A percentile compares a stretch with the other conserved stretches of the same genome.
These are phyloP conservation scores for Pleurotus salmoneostramineus DNA, from an alignment of 768 basidiomycete species.

Conservation along the genomic window DNA sequence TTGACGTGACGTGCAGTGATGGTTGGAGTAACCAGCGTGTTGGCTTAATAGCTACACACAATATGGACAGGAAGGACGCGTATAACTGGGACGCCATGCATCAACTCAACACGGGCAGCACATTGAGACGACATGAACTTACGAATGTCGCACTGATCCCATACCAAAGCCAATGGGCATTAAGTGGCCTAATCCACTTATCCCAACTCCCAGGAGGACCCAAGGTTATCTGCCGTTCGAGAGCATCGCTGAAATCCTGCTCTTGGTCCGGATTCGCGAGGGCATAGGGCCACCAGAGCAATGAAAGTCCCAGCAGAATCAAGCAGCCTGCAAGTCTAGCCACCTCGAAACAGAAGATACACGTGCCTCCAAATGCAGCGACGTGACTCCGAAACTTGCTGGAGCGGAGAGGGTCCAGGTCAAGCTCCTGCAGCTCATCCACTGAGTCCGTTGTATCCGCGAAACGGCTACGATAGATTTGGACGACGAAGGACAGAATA, in stretches of 20 bases:
- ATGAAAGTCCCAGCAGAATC: conserved; percentile 16
- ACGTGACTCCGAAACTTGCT: conserved; percentile 6
- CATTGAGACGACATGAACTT: neutral
- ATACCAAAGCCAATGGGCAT: neutral
- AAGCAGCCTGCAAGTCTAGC: conserved; percentile 18
- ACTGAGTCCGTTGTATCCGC: no score
- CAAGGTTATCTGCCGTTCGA: no score
- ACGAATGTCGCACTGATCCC: neutral
- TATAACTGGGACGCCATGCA: conserved; percentile 29
- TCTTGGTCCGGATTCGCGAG: no score
- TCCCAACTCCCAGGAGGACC: no score
- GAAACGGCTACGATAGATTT: no score
- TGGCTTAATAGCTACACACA: conserved; percentile 28
- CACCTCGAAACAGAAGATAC: conserved; percentile 18
- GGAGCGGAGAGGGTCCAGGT: neutral
- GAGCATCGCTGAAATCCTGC: no score
- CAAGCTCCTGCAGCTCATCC: neutral
- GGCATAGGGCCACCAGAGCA: no score
- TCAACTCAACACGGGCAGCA: neutral
- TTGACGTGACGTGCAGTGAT: conserved; percentile 19
- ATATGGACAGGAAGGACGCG: conserved; percentile 31
- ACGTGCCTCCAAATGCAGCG: conserved; percentile 15
- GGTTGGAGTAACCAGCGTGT: neutral
- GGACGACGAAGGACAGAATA: no score
- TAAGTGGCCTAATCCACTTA: no score